phyloP scores from a whole-genome alignment of 352 stramenopile species.

The Aphanomyces euteiches region DNA sequence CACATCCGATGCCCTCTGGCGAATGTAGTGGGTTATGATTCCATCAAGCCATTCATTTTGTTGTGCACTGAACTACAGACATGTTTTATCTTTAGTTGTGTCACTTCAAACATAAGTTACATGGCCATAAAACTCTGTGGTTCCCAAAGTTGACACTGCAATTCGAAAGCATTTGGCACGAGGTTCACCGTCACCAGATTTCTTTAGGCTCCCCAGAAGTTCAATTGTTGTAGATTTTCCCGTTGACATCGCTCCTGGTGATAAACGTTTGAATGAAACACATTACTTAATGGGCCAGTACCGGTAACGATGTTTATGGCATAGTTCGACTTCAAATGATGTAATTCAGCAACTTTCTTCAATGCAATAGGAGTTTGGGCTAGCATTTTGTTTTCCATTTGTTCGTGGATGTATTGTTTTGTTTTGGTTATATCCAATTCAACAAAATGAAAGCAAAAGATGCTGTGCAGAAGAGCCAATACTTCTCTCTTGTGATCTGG shows the following conservation, averaged over 20 bases:
- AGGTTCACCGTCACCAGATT: constrained; percentile 18
- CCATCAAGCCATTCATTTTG: constrained; percentile 53
- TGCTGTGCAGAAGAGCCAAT: constrained; percentile 3
- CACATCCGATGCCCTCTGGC: constrained; percentile 36
- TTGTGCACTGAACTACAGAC: constrained; percentile 40
- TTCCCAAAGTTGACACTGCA: constrained; percentile 41
- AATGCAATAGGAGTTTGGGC: constrained; percentile 40
- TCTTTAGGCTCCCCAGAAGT: constrained; percentile 40
- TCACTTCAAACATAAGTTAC: constrained; percentile 30
- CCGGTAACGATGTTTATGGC: constrained; percentile 41
- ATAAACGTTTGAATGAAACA: too few species aligned
- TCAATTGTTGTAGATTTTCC: constrained; percentile 61
- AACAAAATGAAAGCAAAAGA: constrained; percentile 18
- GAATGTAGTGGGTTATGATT: constrained; percentile 55
- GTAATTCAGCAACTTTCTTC: constrained; percentile 58
- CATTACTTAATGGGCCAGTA: not conserved
- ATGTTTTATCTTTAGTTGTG: not conserved
- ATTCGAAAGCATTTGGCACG: constrained; percentile 30
- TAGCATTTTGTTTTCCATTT: constrained; percentile 34
- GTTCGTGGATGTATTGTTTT: constrained; percentile 36
- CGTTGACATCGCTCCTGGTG: constrained; percentile 41
- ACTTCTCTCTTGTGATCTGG: constrained; percentile 1
- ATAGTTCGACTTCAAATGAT: constrained; percentile 42
- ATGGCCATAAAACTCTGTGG: constrained; percentile 54
- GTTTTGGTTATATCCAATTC: constrained; percentile 35